These are phyloP conservation scores for Phytophthora citrophthora DNA, from an alignment of 352 stramenopile genomes.

Conservation along the genomic window DNA sequence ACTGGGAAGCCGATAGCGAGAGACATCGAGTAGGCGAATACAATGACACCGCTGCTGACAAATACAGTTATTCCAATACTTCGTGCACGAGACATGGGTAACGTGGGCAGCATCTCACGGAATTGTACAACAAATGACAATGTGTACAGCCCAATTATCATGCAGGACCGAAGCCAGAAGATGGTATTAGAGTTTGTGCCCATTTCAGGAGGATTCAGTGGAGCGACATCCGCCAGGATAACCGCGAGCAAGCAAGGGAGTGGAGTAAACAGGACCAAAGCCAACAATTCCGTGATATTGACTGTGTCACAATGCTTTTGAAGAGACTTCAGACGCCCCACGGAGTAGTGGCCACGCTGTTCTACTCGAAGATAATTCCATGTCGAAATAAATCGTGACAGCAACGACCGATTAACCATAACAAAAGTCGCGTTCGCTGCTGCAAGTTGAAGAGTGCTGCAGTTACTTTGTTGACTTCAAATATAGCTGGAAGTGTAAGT, in stretches of 20 bases:
- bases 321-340: not conserved
- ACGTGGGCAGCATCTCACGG: too few relatives aligned
- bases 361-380: not conserved
- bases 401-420: too few relatives aligned
- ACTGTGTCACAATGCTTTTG: not conserved
- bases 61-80: slow-evolving; percentile 17
- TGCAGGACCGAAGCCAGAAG: not conserved
- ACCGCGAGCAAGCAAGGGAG: not conserved
- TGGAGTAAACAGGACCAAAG: not conserved
- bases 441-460: too few relatives aligned
- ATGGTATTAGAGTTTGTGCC: not conserved
- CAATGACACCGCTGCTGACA: slow-evolving; percentile 9
- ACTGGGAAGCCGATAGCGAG: slow-evolving; percentile 19
- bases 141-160: not conserved
- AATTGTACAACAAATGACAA: not conserved
- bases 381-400: too few relatives aligned
- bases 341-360: not conserved
- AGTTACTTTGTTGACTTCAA: too few relatives aligned
- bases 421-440: too few relatives aligned
- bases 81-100: slow-evolving; percentile 6
- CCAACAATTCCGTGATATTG: not conserved
- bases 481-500: too few relatives aligned
- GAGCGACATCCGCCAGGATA: not conserved
- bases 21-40: slow-evolving; percentile 8
- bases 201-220: not conserved